A percentile compares a stretch with the other conserved stretches of the same genome.
Evolutionary conservation across 2,329 filamentous ascomycete genomes (phyloP).

Genomic region (Cladosporium phlei): DNA sequence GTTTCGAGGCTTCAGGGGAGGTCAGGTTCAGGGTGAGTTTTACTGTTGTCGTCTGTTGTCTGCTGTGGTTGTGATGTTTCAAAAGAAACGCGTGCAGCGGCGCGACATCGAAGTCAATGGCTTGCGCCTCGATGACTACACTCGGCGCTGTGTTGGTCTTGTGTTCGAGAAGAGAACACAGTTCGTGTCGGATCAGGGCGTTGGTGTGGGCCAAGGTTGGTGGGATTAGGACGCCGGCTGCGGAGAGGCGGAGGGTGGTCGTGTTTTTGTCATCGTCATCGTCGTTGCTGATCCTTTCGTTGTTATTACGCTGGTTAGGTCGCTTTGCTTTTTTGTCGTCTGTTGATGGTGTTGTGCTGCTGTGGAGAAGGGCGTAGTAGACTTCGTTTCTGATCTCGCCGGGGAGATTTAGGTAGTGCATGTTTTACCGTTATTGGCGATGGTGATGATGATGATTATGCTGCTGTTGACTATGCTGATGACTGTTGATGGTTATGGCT

Average conservation of each 20-base stretch:
- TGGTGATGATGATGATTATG: too few relatives aligned
- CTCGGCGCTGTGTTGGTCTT: too few relatives aligned
- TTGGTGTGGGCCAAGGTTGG: conserved; percentile 8
- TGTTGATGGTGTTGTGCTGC: not conserved
- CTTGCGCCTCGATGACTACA: conserved; percentile 3
- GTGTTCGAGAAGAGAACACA: not conserved
- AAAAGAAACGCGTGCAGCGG: conserved; percentile 9
- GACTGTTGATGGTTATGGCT: too few relatives aligned
- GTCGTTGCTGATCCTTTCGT: too few relatives aligned
- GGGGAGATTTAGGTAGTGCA: conserved; percentile 8
- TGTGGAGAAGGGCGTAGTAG: conserved; percentile 6
- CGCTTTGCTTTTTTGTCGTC: not conserved
- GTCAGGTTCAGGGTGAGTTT: conserved; percentile 6
- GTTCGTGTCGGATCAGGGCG: conserved; percentile 7
- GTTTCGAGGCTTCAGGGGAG: not conserved
- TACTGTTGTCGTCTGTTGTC: not conserved
- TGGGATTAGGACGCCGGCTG: conserved; percentile 1
- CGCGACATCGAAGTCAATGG: conserved; percentile 6
- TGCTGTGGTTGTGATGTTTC: not conserved
- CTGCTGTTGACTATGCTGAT: too few relatives aligned
- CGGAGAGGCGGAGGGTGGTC: conserved; percentile 5
- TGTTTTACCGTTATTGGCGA: too few relatives aligned
- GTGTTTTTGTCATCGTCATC: too few relatives aligned
- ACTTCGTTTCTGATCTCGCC: conserved; percentile 11
- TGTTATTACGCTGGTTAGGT: too few relatives aligned